These are phyloP conservation scores for Dendrothele bispora DNA, from an alignment of 768 basidiomycete genomes.

Conservation along the genomic window DNA sequence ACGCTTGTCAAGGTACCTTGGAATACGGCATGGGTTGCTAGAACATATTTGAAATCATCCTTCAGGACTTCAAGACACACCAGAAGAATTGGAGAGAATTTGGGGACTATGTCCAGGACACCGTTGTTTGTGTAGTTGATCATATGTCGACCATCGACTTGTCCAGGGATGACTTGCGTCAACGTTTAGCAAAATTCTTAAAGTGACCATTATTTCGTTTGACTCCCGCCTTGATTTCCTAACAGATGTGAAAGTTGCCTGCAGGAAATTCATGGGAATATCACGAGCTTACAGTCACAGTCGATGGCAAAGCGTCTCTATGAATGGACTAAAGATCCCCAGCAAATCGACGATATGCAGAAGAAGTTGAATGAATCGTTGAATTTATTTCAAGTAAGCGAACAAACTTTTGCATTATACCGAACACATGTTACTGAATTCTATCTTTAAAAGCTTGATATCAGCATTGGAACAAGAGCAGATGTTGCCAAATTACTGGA, in stretches of 20 bases:
- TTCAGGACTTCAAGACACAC: constrained; percentile 1
- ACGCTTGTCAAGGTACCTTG: neutral
- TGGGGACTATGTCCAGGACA: neutral
- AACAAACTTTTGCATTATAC: neutral
- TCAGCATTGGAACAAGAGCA: neutral
- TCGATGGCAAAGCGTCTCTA: neutral
- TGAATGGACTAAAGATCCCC: neutral
- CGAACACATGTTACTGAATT: neutral
- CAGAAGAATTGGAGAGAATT: constrained; percentile 1
- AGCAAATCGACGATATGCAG: neutral
- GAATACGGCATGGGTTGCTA: neutral
- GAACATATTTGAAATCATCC: neutral
- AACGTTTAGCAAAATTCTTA: neutral
- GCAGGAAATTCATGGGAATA: neutral
- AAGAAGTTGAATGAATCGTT: neutral
- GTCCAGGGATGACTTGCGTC: neutral
- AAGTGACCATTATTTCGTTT: neutral
- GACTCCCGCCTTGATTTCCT: neutral
- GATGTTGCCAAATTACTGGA: neutral
- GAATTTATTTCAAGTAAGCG: constrained; percentile 2
- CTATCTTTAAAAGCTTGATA: neutral
- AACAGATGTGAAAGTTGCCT: neutral
- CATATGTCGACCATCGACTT: neutral
- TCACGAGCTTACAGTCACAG: too few relatives aligned
- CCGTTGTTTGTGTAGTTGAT: neutral